Conservation (phyloP, 1,284 basidiomycete genomes). For the Malassezia restricta region DNA sequence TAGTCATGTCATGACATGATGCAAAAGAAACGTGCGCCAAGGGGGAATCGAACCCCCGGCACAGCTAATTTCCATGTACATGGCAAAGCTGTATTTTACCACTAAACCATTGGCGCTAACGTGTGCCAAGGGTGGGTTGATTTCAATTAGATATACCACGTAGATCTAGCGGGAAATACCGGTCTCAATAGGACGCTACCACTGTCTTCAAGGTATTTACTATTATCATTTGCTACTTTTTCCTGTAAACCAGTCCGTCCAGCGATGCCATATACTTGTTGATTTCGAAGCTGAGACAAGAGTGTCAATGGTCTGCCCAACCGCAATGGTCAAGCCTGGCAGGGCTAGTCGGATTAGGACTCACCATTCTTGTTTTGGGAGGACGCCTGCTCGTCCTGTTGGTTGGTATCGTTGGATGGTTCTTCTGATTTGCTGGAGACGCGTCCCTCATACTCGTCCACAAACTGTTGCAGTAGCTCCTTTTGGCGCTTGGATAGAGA, state of each 20-base stretch:
- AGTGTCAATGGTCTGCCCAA: not conserved
- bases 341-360: conserved; percentile 7
- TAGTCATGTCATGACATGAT: no score
- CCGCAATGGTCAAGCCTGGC: not conserved
- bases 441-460: conserved; percentile 73
- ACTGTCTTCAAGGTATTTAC: not conserved
- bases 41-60: conserved; percentile 22
- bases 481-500: conserved; percentile 69
- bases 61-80: conserved; percentile 14
- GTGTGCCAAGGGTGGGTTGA: no score
- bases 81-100: conserved; percentile 23
- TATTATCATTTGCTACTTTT: not conserved
- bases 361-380: conserved; percentile 6
- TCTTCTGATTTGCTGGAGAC: not conserved
- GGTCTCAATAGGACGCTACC: no score
- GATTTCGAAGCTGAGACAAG: not conserved
- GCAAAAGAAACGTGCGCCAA: conserved; percentile 15
- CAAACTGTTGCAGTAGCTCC: conserved; percentile 74
- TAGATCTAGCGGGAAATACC: no score
- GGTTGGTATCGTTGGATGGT: conserved; percentile 2
- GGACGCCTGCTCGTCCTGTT: not conserved
- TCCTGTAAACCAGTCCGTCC: conserved; percentile 7
- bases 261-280: conserved; percentile 2
- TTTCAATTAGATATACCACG: no score
- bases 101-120: conserved; percentile 19